Evolutionary conservation across 1,284 basidiomycete genomes (phyloP), one percentile per base, ranked within the genome.

Genomic region (Pyrrhoderma noxium): DNA sequence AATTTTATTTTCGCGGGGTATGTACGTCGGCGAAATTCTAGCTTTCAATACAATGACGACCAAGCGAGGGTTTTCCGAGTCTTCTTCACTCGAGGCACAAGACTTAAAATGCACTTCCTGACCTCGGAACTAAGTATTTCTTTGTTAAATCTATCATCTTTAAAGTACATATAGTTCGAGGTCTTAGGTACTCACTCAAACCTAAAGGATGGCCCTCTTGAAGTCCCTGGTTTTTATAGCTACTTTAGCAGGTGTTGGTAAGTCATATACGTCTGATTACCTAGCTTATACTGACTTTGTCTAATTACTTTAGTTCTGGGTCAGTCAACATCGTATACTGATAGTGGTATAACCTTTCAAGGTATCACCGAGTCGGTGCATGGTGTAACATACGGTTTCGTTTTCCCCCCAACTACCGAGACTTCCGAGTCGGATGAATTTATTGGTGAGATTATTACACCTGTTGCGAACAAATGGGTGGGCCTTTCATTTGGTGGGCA

Each of bases 401-500:
- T 74, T 36, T 76, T 81, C 58, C 78, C 77, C 18, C 73, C 75
- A 16, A 60, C 71, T 11, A 64, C 62, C 5, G 63, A 66, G n/a
- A 66, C 66, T 16, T 65, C 65, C 21, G 64, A 66, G 22, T 63
- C 71, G 9, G 67, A 64, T 23, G 79, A 82, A 59, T 82, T 81
- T 61, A 78, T 83, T 57, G 80, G 74, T 52, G 76, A 79, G 62
- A 74, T 82, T 47, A 73, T 80, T 31, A 74, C 77, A 8, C 79
- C 80, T 2, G 66, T 77, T 45, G 68, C 59, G 5, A 70, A 70
- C 8, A 60, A 70, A 67, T 83, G 79, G 79, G 71, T 72, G 14
- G 78, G 79, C 44, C 61, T 73, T 23, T 66, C 77, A 3, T 71
- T 79, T 13, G 73, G 69, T 13, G 75, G 76, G 9, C 68, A 71